These are phyloP conservation scores for Malus sieversii DNA, from an alignment of 306 rosid species.

Conservation along the genomic window DNA sequence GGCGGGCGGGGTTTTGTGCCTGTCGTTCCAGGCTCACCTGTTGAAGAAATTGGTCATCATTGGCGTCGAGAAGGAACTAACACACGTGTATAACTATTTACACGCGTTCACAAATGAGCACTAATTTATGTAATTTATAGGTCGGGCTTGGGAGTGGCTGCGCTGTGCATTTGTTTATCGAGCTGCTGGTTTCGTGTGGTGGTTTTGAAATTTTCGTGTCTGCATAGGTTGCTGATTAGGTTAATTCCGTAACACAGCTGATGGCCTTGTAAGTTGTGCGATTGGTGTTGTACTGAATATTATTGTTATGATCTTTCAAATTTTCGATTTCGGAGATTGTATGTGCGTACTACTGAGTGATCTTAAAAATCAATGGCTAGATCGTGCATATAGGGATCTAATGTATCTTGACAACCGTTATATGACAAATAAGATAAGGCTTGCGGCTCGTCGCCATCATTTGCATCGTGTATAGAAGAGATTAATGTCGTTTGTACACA, in stretches of 20 bases:
- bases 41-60: slow-evolving; percentile 39
- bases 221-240: slow-evolving; percentile 13
- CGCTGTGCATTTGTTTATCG: slow-evolving; percentile 31
- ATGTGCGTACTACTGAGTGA: background rate
- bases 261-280: slow-evolving; percentile 12
- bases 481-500: background rate
- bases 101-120: background rate
- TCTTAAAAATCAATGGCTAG: no score
- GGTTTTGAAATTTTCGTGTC: slow-evolving; percentile 22
- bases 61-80: slow-evolving; percentile 30
- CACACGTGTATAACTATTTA: background rate
- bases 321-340: slow-evolving; percentile 15
- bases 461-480: background rate
- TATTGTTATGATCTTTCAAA: background rate
- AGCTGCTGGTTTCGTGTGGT: slow-evolving; percentile 24
- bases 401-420: background rate
- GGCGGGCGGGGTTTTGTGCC: slow-evolving; percentile 97
- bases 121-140: slow-evolving; percentile 16
- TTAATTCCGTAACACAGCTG: background rate
- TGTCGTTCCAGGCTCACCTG: slow-evolving; percentile 72
- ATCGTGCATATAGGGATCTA: background rate
- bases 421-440: background rate
- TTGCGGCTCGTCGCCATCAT: background rate
- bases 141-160: slow-evolving; percentile 27
- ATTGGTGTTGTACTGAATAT: slow-evolving; percentile 9